Conservation (phyloP, 257 asterid genomes). For the Verbascum thapsus region DNA sequence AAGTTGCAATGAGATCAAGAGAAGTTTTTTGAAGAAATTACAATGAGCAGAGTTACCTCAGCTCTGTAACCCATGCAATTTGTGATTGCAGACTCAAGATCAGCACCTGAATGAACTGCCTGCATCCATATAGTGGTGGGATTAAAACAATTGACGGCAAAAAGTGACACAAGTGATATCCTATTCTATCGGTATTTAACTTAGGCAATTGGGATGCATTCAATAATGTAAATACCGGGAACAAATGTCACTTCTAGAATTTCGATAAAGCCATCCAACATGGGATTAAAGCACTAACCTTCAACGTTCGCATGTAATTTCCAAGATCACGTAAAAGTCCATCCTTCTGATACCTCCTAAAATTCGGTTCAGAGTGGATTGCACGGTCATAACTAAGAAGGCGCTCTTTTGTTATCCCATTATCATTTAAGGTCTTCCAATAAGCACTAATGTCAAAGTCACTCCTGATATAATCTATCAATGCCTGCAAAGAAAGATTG, state of each 20-base stretch:
- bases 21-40: constrained; percentile 15
- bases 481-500: constrained; percentile 65
- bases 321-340: constrained; percentile 95
- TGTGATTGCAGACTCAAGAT: constrained; percentile 91
- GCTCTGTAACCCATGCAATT: constrained; percentile 93
- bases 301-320: constrained; percentile 87
- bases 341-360: constrained; percentile 77
- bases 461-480: constrained; percentile 76
- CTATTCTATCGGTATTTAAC: constrained; percentile 5
- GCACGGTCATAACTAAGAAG: constrained; percentile 98
- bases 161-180: neutral
- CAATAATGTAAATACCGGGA: constrained; percentile 18
- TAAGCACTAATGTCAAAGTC: constrained; percentile 82
- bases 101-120: constrained; percentile 99
- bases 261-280: constrained; percentile 21
- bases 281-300: constrained; percentile 48
- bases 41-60: constrained; percentile 54
- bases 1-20: constrained; percentile 19
- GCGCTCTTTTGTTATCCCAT: constrained; percentile 97
- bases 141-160: constrained; percentile 22
- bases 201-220: constrained; percentile 15
- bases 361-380: constrained; percentile 84
- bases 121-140: constrained; percentile 38
- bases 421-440: constrained; percentile 92
- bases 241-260: constrained; percentile 7